Conservation (phyloP, 2,329 filamentous ascomycete species). For the Chaetomium strumarium region DNA sequence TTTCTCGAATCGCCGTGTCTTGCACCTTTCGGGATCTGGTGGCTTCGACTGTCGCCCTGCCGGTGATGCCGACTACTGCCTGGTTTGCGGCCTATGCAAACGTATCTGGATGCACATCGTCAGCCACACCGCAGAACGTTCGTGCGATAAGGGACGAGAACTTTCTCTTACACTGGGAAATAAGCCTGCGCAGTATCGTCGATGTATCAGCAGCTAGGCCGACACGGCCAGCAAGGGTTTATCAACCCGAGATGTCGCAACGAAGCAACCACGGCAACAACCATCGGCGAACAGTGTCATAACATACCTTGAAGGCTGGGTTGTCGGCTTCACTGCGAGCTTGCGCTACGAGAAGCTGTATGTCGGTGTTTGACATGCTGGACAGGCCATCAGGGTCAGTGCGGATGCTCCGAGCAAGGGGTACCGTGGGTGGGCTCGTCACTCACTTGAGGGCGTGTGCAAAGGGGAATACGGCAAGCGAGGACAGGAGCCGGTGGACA, state of each 20-base stretch:
- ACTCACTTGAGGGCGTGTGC: constrained; percentile 44
- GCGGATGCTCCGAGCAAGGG: background rate
- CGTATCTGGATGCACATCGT: constrained; percentile 42
- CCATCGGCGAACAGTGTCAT: constrained; percentile 18
- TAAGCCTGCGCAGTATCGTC: constrained; percentile 42
- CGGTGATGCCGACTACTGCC: constrained; percentile 25
- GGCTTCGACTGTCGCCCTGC: constrained; percentile 16
- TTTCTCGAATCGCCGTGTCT: constrained; percentile 25
- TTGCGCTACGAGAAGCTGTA: constrained; percentile 50
- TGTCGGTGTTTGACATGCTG: constrained; percentile 54
- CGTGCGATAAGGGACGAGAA: constrained; percentile 13
- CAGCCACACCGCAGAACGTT: background rate
- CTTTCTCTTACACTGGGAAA: constrained; percentile 51
- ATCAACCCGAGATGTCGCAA: background rate
- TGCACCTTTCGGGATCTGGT: constrained; percentile 19
- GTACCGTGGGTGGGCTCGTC: background rate
- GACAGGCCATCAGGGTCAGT: constrained; percentile 8
- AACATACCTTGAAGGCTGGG: constrained; percentile 51
- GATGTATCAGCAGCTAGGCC: constrained; percentile 3
- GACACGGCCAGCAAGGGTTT: background rate
- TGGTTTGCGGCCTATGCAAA: constrained; percentile 57
- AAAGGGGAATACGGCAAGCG: constrained; percentile 52
- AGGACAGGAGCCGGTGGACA: constrained; percentile 48
- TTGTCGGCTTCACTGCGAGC: constrained; percentile 50
- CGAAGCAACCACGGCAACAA: background rate